Evolutionary conservation across 257 asterid species (phyloP).

Genomic region (Marsdenia floribunda): DNA sequence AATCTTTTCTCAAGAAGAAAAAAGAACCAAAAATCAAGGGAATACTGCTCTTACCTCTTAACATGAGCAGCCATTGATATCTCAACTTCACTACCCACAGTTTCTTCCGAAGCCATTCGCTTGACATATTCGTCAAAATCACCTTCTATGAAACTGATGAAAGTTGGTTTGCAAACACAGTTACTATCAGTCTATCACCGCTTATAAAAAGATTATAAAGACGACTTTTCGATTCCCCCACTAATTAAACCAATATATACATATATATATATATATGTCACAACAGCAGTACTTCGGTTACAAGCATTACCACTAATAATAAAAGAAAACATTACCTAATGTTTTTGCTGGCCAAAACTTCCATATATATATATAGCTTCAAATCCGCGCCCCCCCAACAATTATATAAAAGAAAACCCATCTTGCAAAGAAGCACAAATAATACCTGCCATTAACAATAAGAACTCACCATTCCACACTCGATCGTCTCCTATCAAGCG

Average conservation of each 20-base stretch:
- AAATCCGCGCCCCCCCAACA: background rate
- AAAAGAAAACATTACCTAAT: background rate
- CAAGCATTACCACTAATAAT: too few species aligned
- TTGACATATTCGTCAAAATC: conserved; percentile 61
- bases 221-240: too few species aligned
- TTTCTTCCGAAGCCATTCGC: conserved; percentile 47
- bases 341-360: background rate
- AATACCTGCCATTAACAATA: background rate
- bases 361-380: background rate
- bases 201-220: background rate
- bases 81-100: conserved; percentile 99
- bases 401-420: background rate
- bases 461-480: conserved; percentile 74
- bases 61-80: conserved; percentile 91
- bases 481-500: conserved; percentile 72
- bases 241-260: too few species aligned
- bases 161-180: background rate
- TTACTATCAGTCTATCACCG: background rate
- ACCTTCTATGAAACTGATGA: conserved; percentile 86
- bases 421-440: background rate
- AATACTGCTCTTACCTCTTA: conserved; percentile 50
- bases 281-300: too few species aligned
- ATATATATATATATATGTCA: too few species aligned
- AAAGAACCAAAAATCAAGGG: background rate
- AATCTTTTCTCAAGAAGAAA: background rate